Base-by-base conservation (phyloP, 495 filamentous ascomycete genomes). In the Lasiosphaeriaceae sp. region DNA sequence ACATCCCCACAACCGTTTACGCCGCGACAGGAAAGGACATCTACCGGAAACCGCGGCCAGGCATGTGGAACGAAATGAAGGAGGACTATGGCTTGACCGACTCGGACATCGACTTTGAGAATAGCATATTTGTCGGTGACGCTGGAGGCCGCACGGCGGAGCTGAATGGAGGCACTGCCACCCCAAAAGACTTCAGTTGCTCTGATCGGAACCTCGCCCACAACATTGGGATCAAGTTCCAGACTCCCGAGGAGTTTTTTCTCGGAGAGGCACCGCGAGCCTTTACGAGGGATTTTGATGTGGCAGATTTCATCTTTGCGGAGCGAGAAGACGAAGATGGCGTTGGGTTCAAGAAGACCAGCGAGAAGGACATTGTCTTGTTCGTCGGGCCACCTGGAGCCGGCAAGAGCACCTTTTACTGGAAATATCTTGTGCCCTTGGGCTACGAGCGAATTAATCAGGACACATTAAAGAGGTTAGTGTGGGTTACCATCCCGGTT, bases 201-300 rank as follows among this genome's bases (percentile, higher is more conserved):
- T 88, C 83, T 22, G 94, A 96, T 72, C 80, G 90, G 31, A 86
- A 95, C 54, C 87, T 96, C 55, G 91, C 95, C 21, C 73, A 82
- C 11, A 97, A 97, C 66, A 74, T 90, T 4, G 86, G 86, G 0
- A 86, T 97, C 58, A 63, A 76, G 17, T 99, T 92, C 68, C 73
- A 84, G 52, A 96, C 91, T 0, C 93, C 94, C 0, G 95, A 97
- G 62, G 92, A 96, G 64, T 95, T 86, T 74, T 97, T 96, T 64
- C 78, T 94, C 16, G 77, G 79, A 1, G 79, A 88, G 55, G 58
- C 76, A 19, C 77, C 86, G 0, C 75, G 83, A 50, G 78, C 85
- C 2, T 89, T 88, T 59, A 67, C 69, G 4, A 76, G 86, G 43
- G 74, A 82, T 1, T 96, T 97, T 58, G 83, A 96, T 54, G 83